These are phyloP conservation scores for Poterioochromonas sp. DNA, from an alignment of 352 stramenopile species.

Conservation along the genomic window DNA sequence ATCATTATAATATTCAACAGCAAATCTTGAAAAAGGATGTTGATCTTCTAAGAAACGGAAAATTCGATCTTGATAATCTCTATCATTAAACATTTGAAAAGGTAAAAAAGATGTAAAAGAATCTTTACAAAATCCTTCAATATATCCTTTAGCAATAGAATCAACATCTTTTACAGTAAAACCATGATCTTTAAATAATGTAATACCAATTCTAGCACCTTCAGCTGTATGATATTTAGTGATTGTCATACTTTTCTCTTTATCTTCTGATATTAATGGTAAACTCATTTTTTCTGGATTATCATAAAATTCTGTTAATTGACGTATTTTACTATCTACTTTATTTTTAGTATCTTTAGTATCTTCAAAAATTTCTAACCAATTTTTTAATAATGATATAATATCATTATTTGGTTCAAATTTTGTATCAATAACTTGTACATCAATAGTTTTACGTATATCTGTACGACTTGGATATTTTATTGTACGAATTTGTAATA, in stretches of 20 bases:
- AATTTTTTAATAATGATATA: not conserved
- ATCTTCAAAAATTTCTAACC: not conserved
- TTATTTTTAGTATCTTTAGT: not conserved
- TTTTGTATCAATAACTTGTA: too few species aligned
- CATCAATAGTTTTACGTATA: too few species aligned
- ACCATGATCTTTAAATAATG: not conserved
- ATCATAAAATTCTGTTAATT: not conserved
- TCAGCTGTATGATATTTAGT: not conserved
- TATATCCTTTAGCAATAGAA: not conserved
- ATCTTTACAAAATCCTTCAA: not conserved
- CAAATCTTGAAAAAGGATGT: too few species aligned
- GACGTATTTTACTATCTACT: not conserved
- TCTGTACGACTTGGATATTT: too few species aligned
- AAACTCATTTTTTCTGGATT: not conserved
- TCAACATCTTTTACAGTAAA: not conserved
- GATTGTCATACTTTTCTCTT: not conserved
- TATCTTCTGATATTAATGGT: not conserved
- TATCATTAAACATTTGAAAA: too few species aligned
- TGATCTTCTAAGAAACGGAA: too few species aligned
- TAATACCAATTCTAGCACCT: not conserved
- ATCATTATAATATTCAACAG: too few species aligned
- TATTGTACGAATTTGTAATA: too few species aligned
- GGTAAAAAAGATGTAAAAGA: too few species aligned
- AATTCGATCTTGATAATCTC: too few species aligned
- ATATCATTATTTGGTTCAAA: too few species aligned